These are phyloP conservation scores for Apiotrichum siamense DNA, from an alignment of 1,284 basidiomycete species.

Conservation along the genomic window DNA sequence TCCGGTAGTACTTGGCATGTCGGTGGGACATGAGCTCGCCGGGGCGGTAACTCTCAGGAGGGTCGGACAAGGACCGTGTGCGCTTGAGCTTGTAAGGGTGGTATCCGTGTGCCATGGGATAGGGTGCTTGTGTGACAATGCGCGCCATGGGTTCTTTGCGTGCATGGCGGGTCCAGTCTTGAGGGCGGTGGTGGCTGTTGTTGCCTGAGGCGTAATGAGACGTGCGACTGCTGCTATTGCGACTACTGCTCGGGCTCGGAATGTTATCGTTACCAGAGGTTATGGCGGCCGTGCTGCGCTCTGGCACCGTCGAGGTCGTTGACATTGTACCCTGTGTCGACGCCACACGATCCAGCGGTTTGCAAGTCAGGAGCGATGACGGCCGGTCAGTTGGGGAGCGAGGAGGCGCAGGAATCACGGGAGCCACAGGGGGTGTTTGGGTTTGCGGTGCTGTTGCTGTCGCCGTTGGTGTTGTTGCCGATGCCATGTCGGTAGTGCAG, in stretches of 20 bases:
- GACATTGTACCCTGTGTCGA: not conserved
- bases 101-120: not conserved
- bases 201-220: not conserved
- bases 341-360: slow-evolving; percentile 16
- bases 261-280: not conserved
- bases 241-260: not conserved
- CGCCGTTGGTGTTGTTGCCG: not conserved
- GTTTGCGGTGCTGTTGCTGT: not conserved
- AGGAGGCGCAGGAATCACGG: not conserved
- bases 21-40: slow-evolving; percentile 6
- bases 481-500: not conserved
- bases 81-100: slow-evolving; percentile 13
- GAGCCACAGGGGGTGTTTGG: not conserved
- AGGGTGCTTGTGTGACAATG: slow-evolving; percentile 13
- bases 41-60: slow-evolving; percentile 16
- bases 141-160: slow-evolving; percentile 16
- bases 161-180: slow-evolving; percentile 7
- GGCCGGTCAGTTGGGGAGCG: no score
- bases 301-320: not conserved
- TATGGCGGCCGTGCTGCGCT: no score
- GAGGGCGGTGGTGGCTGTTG: not conserved
- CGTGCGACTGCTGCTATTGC: not conserved
- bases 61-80: slow-evolving; percentile 15
- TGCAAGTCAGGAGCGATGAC: slow-evolving; percentile 12
- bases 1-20: slow-evolving; percentile 15